Evolutionary conservation across 768 basidiomycete genomes (phyloP).

Genomic region (Russula lepida): DNA sequence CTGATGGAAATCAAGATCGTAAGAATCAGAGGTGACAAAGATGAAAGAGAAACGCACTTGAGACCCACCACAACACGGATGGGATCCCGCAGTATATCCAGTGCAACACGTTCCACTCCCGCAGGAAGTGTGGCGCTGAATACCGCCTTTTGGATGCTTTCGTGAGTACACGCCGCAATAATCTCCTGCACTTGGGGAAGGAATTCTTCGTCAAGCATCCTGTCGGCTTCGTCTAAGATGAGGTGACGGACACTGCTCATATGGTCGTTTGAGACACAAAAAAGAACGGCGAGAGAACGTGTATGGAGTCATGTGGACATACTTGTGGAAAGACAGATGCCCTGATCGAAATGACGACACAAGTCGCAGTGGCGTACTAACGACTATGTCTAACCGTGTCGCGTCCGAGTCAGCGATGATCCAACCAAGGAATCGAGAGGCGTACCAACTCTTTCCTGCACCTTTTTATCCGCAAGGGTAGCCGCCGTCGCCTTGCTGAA

Average conservation of each 20-base stretch:
- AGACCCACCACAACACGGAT: slow-evolving; percentile 93
- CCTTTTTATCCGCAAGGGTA: slow-evolving; percentile 64
- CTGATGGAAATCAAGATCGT: slow-evolving; percentile 33
- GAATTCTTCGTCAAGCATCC: slow-evolving; percentile 86
- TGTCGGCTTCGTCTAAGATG: slow-evolving; percentile 85
- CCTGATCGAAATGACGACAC: slow-evolving; percentile 71
- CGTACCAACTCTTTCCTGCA: slow-evolving; percentile 66
- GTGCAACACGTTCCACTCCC: slow-evolving; percentile 76
- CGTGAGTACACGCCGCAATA: slow-evolving; percentile 62
- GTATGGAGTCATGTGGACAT: slow-evolving; percentile 30
- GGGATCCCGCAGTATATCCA: slow-evolving; percentile 76
- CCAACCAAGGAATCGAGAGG: not conserved
- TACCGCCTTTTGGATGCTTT: slow-evolving; percentile 71
- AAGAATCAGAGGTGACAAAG: not conserved
- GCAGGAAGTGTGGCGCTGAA: slow-evolving; percentile 95
- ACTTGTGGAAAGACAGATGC: slow-evolving; percentile 66
- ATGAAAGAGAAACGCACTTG: slow-evolving; percentile 53
- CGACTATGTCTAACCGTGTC: slow-evolving; percentile 64
- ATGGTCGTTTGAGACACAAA: slow-evolving; percentile 9
- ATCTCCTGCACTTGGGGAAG: slow-evolving; percentile 84
- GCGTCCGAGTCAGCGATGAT: not conserved
- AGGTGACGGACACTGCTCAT: slow-evolving; percentile 68
- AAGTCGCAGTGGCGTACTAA: slow-evolving; percentile 86
- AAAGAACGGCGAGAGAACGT: not conserved
- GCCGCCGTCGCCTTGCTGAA: slow-evolving; percentile 88